A percentile compares a stretch with the other conserved stretches of the same genome.
Conservation (phyloP, 306 rosid species). For the Dryas octopetala region DNA sequence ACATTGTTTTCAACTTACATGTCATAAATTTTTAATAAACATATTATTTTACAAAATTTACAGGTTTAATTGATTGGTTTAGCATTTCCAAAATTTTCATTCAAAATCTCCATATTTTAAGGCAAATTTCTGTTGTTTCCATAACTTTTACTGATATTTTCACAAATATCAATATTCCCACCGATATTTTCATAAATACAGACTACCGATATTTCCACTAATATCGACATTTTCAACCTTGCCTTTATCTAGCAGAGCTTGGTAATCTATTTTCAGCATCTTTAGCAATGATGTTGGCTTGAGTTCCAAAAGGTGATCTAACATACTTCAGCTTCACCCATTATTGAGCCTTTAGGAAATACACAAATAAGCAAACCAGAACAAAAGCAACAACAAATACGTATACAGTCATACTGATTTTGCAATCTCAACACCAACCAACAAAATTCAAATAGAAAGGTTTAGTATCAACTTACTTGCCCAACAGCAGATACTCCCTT, state of each 20-base stretch:
- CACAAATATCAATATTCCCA: background rate
- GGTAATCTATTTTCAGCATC: background rate
- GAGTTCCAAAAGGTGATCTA: background rate
- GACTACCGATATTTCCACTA: background rate
- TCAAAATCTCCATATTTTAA: too few relatives aligned
- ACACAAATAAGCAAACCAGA: background rate
- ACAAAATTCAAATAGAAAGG: background rate
- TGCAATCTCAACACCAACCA: background rate
- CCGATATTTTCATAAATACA: background rate
- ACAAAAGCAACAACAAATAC: background rate
- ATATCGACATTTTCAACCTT: background rate
- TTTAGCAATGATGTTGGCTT: background rate
- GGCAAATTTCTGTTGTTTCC: too few relatives aligned
- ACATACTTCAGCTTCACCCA: background rate
- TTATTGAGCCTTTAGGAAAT: background rate
- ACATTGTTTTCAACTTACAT: too few relatives aligned
- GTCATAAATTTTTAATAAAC: too few relatives aligned
- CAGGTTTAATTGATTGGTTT: too few relatives aligned
- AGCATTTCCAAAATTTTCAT: too few relatives aligned
- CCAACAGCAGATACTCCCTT: slow-evolving; percentile 95
- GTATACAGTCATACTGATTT: background rate
- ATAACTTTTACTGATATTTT: background rate
- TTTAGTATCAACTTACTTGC: slow-evolving; percentile 63
- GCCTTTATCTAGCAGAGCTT: background rate
- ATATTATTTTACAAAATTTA: too few relatives aligned